Evolutionary conservation across 192 early-diverging fungal genomes (phyloP).

Genomic region (Podila epicladia): DNA sequence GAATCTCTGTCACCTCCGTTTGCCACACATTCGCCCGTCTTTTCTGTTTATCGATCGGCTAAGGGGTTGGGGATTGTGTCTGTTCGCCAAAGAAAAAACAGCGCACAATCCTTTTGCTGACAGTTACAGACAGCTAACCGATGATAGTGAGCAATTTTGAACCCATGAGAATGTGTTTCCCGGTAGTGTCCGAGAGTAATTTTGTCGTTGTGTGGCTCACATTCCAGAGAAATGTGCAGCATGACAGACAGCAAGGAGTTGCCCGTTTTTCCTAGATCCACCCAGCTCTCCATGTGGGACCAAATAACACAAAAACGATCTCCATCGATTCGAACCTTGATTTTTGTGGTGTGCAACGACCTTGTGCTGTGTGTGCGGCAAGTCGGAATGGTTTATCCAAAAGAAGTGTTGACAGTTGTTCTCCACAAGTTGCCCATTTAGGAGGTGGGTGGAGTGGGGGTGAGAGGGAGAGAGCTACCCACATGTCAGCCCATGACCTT

Average conservation of each 20-base stretch:
- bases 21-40: too few species aligned
- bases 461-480: not conserved
- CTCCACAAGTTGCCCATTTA: constrained; percentile 1
- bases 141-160: too few species aligned
- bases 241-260: not conserved
- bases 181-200: constrained; percentile 10
- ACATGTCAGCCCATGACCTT: too few species aligned
- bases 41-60: too few species aligned
- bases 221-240: not conserved
- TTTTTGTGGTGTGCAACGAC: too few species aligned
- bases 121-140: not conserved
- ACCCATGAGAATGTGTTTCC: not conserved
- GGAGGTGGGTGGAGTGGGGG: not conserved
- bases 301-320: too few species aligned
- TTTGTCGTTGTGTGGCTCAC: not conserved
- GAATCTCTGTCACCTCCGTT: not conserved
- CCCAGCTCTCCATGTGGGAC: not conserved
- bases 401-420: not conserved
- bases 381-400: too few species aligned
- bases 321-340: too few species aligned
- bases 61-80: too few species aligned
- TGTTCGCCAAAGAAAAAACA: too few species aligned
- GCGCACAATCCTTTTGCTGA: not conserved
- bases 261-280: not conserved
- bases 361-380: too few species aligned